Base-by-base conservation (phyloP, 805 yeast species). In the Yamadazyma paraphyllophila region DNA sequence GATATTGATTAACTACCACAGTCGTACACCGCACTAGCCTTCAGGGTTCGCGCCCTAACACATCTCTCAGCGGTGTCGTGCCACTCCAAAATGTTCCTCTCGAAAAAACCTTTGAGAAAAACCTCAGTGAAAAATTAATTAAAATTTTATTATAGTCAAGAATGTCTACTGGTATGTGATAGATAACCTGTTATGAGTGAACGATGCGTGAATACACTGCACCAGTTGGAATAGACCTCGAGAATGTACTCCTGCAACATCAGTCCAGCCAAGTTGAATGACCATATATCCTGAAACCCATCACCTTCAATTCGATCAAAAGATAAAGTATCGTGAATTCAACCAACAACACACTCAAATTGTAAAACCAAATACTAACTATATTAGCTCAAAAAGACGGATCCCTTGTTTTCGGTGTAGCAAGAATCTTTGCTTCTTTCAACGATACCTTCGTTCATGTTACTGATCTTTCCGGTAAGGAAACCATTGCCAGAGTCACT, bases 391-490 rank as follows among this genome's bases (percentile, higher is more conserved):
- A 49, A 56, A 51, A 50, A 78, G 97, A 88, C 76, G 90, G 94
- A 71, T 88, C 96, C 83, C 97, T 89, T 81, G 97, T 91, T 73
- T 94, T 94, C 75, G 99, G 99, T 85, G 99, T 94, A 80, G 99
- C 99, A 73, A 95, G 97, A 81, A 94, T 94, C 85, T 94, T 83
- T 73, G 99, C 99, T 70, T 95, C 99, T 60, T 90, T 91, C 84
- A 94, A 94, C 87, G 99, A 94, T 82, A 94, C 99, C 60, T 94
- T 94, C 80, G 99, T 94, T 66, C 99, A 94, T 77, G 94, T 94
- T 67, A 94, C 99, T 67, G 99, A 94, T 83, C 81, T 91, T 66
- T 88, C 98, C 67, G 99, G 99, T 79, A 94, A 92, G 79, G 99
- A 95, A 82, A 94, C 99, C 80, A 92, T 94, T 72, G 85, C 96